Evolutionary conservation across 1,284 basidiomycete genomes (phyloP).

Genomic region (Pyrrhoderma lamaoense): DNA sequence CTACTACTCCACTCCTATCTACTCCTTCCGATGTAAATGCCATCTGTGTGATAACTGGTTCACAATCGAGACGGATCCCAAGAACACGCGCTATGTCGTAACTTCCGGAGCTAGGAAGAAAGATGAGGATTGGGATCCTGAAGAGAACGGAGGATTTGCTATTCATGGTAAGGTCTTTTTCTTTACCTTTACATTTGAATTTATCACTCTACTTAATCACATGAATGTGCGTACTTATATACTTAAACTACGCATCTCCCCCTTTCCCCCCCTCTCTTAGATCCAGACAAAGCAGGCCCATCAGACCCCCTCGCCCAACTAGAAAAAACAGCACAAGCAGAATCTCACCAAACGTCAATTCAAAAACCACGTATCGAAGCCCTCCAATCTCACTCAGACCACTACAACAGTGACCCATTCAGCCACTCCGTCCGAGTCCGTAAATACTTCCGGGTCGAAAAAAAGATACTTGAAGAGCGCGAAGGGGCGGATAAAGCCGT

Average conservation of each 20-base stretch:
- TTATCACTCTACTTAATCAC: constrained; percentile 10
- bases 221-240: too few species aligned
- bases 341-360: constrained; percentile 62
- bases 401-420: constrained; percentile 81
- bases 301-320: constrained; percentile 80
- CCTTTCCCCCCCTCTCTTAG: constrained; percentile 30
- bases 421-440: constrained; percentile 66
- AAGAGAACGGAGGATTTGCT: constrained; percentile 90
- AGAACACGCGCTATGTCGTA: constrained; percentile 96
- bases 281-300: constrained; percentile 60
- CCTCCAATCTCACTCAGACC: constrained; percentile 65
- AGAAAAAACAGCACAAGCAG: constrained; percentile 80
- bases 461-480: constrained; percentile 66
- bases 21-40: constrained; percentile 93
- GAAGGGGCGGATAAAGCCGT: constrained; percentile 61
- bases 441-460: constrained; percentile 78
- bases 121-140: constrained; percentile 93
- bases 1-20: constrained; percentile 94
- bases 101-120: constrained; percentile 85
- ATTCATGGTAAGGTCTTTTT: constrained; percentile 74
- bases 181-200: background rate
- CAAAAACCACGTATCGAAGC: constrained; percentile 73
- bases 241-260: too few species aligned
- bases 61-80: constrained; percentile 95
- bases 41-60: constrained; percentile 92